phyloP scores from a whole-genome alignment of 2,329 filamentous ascomycete species.

The Fusarium longipes region DNA sequence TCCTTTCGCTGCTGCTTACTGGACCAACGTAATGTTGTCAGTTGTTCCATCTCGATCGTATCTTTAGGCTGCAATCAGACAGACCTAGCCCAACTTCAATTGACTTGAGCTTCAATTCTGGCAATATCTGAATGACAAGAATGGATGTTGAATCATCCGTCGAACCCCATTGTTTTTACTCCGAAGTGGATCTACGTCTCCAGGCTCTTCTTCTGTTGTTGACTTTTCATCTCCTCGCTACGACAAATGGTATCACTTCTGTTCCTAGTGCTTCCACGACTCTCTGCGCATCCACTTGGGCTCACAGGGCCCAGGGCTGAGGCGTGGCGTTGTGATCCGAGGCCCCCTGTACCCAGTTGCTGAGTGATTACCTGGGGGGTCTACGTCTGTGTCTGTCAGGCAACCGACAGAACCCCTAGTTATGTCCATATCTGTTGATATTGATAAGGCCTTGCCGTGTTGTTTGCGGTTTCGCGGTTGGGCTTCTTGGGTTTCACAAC shows the following conservation, averaged over 20 bases:
- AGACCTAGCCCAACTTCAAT: neutral
- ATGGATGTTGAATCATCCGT: slow-evolving; percentile 20
- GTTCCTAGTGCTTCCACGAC: slow-evolving; percentile 44
- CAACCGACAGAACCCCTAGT: slow-evolving; percentile 15
- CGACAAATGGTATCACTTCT: slow-evolving; percentile 10
- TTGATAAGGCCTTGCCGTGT: slow-evolving; percentile 2
- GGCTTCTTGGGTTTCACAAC: slow-evolving; percentile 30
- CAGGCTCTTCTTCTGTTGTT: slow-evolving; percentile 28
- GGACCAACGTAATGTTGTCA: neutral
- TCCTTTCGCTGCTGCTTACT: neutral
- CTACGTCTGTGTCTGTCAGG: slow-evolving; percentile 10
- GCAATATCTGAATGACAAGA: neutral
- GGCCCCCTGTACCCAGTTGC: slow-evolving; percentile 16
- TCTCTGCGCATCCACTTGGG: slow-evolving; percentile 41
- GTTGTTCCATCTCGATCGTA: slow-evolving; percentile 1
- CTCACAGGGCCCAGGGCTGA: slow-evolving; percentile 28
- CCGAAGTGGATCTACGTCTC: slow-evolving; percentile 24
- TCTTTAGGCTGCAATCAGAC: slow-evolving; percentile 11
- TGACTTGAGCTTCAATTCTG: neutral
- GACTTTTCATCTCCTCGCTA: slow-evolving; percentile 25
- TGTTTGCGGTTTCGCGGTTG: slow-evolving; percentile 9
- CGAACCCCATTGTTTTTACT: slow-evolving; percentile 19
- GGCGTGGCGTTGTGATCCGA: slow-evolving; percentile 29
- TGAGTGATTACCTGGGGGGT: neutral
- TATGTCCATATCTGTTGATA: neutral